Conservation (phyloP, 2,329 filamentous ascomycete genomes). For the Neofusicoccum umdonicola region DNA sequence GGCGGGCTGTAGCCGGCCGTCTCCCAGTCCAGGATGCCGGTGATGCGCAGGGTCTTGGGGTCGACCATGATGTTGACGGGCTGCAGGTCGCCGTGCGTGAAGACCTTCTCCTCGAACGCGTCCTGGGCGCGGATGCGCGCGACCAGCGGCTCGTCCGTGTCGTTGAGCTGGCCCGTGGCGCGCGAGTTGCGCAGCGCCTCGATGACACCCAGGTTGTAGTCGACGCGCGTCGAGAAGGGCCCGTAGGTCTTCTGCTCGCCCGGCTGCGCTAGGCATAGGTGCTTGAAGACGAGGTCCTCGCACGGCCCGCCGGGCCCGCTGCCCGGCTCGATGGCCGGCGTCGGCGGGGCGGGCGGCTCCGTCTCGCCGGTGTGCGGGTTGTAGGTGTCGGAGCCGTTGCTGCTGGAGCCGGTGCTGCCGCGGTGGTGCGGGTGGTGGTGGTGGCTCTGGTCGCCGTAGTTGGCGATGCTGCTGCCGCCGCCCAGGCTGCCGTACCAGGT, state of each 20-base stretch:
- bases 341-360: neutral
- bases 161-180: slow-evolving; percentile 15
- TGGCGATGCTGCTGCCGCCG: slow-evolving; percentile 19
- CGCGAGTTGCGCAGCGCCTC: slow-evolving; percentile 18
- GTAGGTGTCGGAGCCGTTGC: neutral
- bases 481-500: slow-evolving; percentile 21
- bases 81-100: slow-evolving; percentile 22
- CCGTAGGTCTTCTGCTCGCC: slow-evolving; percentile 20
- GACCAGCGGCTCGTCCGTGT: slow-evolving; percentile 16
- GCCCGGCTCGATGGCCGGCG: slow-evolving; percentile 3
- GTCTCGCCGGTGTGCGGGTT: neutral
- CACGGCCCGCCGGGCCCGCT: slow-evolving; percentile 9
- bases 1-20: slow-evolving; percentile 23
- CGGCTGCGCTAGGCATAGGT: neutral
- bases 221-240: slow-evolving; percentile 18
- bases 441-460: slow-evolving; percentile 11
- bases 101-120: slow-evolving; percentile 16
- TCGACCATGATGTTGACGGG: slow-evolving; percentile 22
- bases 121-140: slow-evolving; percentile 12
- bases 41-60: slow-evolving; percentile 14
- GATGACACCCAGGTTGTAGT: slow-evolving; percentile 19
- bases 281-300: slow-evolving; percentile 16
- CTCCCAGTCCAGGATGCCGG: slow-evolving; percentile 23
- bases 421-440: neutral
- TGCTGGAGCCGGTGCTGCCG: neutral